Evolutionary conservation across 768 basidiomycete species (phyloP).

Genomic region (Leccinum truebloodii): DNA sequence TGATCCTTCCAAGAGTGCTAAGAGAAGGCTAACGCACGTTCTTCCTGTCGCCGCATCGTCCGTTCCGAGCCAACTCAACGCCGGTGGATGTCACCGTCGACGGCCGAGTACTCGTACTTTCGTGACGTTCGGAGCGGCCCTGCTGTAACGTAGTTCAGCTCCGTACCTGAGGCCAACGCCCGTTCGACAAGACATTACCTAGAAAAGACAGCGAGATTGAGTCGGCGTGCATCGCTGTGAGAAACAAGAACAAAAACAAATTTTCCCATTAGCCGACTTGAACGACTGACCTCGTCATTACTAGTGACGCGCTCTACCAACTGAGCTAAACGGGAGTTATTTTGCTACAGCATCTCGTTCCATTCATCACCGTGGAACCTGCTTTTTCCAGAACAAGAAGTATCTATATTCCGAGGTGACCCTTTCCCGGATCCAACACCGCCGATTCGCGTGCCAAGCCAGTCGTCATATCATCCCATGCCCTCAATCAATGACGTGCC

Average conservation of each 20-base stretch:
- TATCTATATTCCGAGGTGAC: not conserved
- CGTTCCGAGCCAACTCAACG: too few relatives aligned
- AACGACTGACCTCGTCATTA: conserved; percentile 73
- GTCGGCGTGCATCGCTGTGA: not conserved
- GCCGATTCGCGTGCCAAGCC: not conserved
- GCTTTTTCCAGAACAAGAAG: not conserved
- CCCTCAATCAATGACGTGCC: not conserved
- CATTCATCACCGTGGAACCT: not conserved
- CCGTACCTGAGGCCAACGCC: not conserved
- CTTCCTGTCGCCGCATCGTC: conserved; percentile 48
- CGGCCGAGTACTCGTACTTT: too few relatives aligned
- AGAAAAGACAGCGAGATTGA: not conserved
- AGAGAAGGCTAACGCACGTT: conserved; percentile 52
- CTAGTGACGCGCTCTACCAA: conserved; percentile 69
- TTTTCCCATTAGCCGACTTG: conserved; percentile 55
- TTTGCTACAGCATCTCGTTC: not conserved
- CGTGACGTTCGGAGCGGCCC: not conserved
- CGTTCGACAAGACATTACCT: not conserved
- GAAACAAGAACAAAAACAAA: conserved; percentile 10
- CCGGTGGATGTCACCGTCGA: too few relatives aligned
- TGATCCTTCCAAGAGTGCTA: conserved; percentile 57
- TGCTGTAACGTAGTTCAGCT: not conserved
- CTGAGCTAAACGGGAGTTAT: conserved; percentile 39
- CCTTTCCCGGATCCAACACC: not conserved
- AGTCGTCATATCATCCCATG: not conserved